Conservation (phyloP, 2,329 filamentous ascomycete genomes). For the Arthrobotrys iridis region DNA sequence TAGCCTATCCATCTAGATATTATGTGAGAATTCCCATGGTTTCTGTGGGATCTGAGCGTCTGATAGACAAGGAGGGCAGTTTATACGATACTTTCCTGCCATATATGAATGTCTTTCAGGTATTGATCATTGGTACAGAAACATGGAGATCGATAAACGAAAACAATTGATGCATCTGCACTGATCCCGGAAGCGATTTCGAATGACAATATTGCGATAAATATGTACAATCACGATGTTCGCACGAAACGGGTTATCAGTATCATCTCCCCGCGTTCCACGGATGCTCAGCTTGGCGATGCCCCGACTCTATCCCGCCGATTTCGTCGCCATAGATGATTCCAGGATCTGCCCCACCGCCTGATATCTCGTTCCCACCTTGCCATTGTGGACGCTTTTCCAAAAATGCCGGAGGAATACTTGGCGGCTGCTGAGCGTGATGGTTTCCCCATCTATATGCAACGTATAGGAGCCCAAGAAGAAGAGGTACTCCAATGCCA, state of each 20-base stretch:
- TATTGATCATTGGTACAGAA: not conserved
- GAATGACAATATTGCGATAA: too few relatives aligned
- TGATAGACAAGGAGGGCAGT: too few relatives aligned
- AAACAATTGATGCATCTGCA: not conserved
- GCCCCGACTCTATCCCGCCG: slow-evolving; percentile 20
- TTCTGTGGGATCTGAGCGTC: not conserved
- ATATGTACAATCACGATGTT: too few relatives aligned
- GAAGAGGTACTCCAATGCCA: slow-evolving; percentile 1
- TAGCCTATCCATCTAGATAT: not conserved
- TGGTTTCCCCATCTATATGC: slow-evolving; percentile 5
- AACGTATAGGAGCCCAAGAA: slow-evolving; percentile 2
- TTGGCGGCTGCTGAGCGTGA: not conserved
- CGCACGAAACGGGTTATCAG: not conserved
- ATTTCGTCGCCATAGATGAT: slow-evolving; percentile 28
- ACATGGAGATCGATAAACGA: not conserved
- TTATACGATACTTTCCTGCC: too few relatives aligned
- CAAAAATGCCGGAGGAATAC: not conserved
- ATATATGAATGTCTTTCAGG: not conserved
- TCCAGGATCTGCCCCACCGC: slow-evolving; percentile 23
- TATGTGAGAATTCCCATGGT: not conserved
- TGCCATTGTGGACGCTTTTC: slow-evolving; percentile 16
- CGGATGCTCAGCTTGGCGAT: not conserved
- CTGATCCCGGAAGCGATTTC: too few relatives aligned
- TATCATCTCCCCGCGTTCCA: not conserved
- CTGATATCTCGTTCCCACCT: slow-evolving; percentile 24